Evolutionary conservation across 2,329 filamentous ascomycete genomes (phyloP).

Genomic region (Ilyonectria destructans): DNA sequence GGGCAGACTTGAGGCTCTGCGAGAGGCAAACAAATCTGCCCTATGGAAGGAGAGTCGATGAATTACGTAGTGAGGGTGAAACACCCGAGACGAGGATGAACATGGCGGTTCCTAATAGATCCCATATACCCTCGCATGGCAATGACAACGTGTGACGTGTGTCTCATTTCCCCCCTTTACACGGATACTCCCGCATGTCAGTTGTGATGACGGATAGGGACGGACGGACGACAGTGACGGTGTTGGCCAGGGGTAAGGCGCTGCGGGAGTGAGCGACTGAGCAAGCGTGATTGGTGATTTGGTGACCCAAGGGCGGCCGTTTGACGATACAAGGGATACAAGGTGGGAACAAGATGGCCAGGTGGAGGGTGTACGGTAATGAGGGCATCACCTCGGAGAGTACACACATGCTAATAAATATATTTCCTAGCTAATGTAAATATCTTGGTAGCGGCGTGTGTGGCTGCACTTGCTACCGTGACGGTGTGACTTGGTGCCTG

Average conservation of each 20-base stretch:
- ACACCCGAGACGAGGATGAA: background rate
- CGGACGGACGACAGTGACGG: background rate
- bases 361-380: background rate
- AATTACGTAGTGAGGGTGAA: background rate
- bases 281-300: constrained; percentile 12
- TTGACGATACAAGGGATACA: background rate
- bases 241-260: background rate
- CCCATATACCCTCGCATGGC: background rate
- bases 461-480: constrained; percentile 22
- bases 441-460: background rate
- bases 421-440: no score
- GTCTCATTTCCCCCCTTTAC: background rate
- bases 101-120: background rate
- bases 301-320: constrained; percentile 14
- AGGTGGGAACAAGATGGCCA: background rate
- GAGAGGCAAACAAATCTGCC: background rate
- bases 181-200: background rate
- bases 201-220: background rate
- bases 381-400: background rate
- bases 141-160: background rate
- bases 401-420: no score
- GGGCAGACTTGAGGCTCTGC: background rate
- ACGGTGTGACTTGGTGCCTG: constrained; percentile 17
- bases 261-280: constrained; percentile 6
- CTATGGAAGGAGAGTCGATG: background rate